Conservation (phyloP, 225 moss, liverwort and hornwort species). For the Bryoerythrophyllum caledonicum region DNA sequence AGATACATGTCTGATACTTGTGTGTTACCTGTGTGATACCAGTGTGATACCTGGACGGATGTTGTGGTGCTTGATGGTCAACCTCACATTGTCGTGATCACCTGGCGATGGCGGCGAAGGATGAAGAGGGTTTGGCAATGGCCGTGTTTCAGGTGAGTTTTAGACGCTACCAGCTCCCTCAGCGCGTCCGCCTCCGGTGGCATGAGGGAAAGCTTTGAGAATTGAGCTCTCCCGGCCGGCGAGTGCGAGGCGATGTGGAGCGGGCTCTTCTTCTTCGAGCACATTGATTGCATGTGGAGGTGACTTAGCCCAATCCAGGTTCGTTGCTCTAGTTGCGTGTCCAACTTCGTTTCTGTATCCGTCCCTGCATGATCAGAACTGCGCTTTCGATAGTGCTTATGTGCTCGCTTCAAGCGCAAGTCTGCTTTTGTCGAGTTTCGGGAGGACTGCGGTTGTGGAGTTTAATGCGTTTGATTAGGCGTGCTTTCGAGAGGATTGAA, state of each 20-base stretch:
- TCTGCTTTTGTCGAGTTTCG: background rate
- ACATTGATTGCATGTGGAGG: too few relatives aligned
- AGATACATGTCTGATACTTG: background rate
- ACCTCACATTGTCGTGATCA: too few relatives aligned
- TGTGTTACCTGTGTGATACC: too few relatives aligned
- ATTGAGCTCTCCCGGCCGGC: background rate
- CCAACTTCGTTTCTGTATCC: too few relatives aligned
- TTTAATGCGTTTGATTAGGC: too few relatives aligned
- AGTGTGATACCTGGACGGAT: rapidly evolving
- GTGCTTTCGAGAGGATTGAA: background rate
- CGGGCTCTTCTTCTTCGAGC: too few relatives aligned
- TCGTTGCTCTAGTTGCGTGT: too few relatives aligned
- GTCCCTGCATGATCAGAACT: too few relatives aligned
- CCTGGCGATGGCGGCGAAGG: too few relatives aligned
- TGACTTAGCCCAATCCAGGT: too few relatives aligned
- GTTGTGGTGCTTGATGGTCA: background rate
- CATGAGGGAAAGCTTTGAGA: background rate
- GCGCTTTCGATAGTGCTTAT: background rate
- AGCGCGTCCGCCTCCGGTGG: background rate
- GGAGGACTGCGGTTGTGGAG: background rate
- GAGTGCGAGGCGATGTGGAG: too few relatives aligned
- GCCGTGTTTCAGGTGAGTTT: background rate
- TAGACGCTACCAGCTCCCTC: background rate
- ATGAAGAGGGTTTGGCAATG: background rate
- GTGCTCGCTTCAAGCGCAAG: background rate